These are phyloP conservation scores for Tetraselmis striata DNA, from an alignment of 139 green algal genomes.

Conservation along the genomic window DNA sequence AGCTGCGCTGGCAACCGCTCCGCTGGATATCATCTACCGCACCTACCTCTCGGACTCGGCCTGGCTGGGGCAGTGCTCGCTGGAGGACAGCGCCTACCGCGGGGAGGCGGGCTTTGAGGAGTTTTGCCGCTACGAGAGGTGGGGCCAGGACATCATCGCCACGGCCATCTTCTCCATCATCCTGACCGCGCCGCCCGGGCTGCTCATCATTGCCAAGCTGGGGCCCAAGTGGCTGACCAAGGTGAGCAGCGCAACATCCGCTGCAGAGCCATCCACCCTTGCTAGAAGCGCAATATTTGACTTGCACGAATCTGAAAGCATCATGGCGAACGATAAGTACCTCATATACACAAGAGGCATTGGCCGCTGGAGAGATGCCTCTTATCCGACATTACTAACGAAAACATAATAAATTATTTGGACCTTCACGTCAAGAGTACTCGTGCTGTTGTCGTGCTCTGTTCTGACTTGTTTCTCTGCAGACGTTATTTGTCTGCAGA, in stretches of 20 bases:
- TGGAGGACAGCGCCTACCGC: slow-evolving; percentile 32
- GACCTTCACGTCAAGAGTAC: no score
- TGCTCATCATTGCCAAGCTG: slow-evolving; percentile 36
- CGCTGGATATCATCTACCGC: slow-evolving; percentile 20
- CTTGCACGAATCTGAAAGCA: no score
- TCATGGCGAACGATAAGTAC: no score
- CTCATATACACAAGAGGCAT: no score
- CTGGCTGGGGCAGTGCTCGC: slow-evolving; percentile 21
- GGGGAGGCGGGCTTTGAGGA: slow-evolving; percentile 8
- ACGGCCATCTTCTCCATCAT: slow-evolving; percentile 67
- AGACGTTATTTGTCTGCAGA: no score
- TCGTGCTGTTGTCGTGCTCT: no score
- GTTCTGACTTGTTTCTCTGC: no score
- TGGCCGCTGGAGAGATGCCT: no score
- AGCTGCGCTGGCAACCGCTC: slow-evolving; percentile 49
- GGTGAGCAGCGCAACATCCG: background rate
- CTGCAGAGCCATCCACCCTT: background rate
- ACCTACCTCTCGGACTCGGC: slow-evolving; percentile 15
- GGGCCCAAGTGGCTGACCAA: slow-evolving; percentile 32
- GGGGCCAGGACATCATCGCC: slow-evolving; percentile 34
- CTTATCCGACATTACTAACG: no score
- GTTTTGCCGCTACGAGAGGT: slow-evolving; percentile 12
- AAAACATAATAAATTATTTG: no score
- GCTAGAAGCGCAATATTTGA: no score
- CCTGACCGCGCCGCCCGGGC: slow-evolving; percentile 55